Evolutionary conservation across 495 filamentous ascomycete genomes (phyloP).

Genomic region (Cairneyella variabilis): DNA sequence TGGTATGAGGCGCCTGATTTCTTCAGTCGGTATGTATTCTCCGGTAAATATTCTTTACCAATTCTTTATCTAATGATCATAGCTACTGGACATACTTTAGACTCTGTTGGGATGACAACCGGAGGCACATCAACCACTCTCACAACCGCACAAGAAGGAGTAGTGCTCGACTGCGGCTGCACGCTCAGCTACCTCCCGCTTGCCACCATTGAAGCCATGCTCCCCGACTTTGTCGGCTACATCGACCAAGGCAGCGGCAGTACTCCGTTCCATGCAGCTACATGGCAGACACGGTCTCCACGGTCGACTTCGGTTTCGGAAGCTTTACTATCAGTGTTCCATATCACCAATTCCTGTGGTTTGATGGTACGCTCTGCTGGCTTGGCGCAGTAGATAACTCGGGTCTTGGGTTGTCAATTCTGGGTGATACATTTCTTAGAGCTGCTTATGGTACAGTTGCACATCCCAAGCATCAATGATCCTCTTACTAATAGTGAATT

Average conservation of each 20-base stretch:
- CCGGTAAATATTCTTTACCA: no score
- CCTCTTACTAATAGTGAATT: not conserved
- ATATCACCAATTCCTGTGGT: constrained; percentile 64
- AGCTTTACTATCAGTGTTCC: constrained; percentile 53
- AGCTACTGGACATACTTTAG: no score
- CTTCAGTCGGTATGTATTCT: constrained; percentile 26
- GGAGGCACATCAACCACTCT: constrained; percentile 39
- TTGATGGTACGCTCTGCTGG: no score
- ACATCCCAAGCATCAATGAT: no score
- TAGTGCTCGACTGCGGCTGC: constrained; percentile 66
- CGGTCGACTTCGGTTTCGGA: constrained; percentile 62
- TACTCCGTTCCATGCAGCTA: constrained; percentile 60
- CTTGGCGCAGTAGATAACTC: no score
- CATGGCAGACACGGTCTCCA: constrained; percentile 43
- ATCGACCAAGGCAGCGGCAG: constrained; percentile 46
- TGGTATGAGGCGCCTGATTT: constrained; percentile 2
- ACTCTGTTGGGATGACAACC: constrained; percentile 43
- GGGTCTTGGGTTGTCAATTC: no score
- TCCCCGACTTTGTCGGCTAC: constrained; percentile 43
- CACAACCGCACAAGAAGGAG: constrained; percentile 38
- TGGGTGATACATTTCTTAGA: constrained; percentile 1
- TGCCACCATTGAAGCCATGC: constrained; percentile 49
- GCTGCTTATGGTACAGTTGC: not conserved
- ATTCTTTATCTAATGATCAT: no score
- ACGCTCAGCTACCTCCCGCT: constrained; percentile 65